Conservation (phyloP, 352 stramenopile species). For the Thraustochytrium striatum region DNA sequence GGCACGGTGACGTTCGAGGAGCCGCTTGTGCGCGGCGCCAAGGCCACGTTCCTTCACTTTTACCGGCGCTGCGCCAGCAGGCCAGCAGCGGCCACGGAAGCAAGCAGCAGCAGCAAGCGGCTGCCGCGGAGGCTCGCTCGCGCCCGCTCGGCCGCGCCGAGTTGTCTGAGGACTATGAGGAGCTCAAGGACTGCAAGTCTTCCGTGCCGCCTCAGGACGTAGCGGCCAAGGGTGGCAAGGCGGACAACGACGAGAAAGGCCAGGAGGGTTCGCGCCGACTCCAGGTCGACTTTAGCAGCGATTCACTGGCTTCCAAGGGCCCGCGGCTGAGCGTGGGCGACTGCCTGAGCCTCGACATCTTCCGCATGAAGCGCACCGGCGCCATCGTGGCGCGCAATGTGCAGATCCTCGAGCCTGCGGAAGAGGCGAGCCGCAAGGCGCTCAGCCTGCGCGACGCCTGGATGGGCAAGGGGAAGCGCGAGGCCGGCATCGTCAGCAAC, state of each 20-base stretch:
- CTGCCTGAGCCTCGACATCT: background rate
- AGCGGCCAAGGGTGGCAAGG: background rate
- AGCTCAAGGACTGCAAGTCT: background rate
- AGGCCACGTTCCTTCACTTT: background rate
- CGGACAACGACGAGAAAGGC: background rate
- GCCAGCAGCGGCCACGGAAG: background rate
- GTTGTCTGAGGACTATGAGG: background rate
- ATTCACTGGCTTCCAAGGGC: background rate
- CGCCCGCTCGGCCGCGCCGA: background rate
- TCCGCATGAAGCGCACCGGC: slow-evolving; percentile 12
- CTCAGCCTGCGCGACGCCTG: background rate
- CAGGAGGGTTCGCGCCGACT: background rate
- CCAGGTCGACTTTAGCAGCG: slow-evolving; percentile 1
- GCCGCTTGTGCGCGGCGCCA: background rate
- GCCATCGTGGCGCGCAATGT: background rate
- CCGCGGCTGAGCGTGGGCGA: background rate
- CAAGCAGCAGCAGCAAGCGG: slow-evolving; percentile 4
- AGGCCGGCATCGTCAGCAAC: slow-evolving; percentile 17
- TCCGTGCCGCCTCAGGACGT: background rate
- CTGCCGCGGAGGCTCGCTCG: background rate
- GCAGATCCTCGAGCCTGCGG: slow-evolving; percentile 5
- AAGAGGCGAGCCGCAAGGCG: background rate
- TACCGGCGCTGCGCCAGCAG: background rate
- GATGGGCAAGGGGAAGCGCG: slow-evolving; percentile 21
- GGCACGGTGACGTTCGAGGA: slow-evolving; percentile 30